phyloP scores from a whole-genome alignment of 177 flowering plant genomes.

The Telopea speciosissima region DNA sequence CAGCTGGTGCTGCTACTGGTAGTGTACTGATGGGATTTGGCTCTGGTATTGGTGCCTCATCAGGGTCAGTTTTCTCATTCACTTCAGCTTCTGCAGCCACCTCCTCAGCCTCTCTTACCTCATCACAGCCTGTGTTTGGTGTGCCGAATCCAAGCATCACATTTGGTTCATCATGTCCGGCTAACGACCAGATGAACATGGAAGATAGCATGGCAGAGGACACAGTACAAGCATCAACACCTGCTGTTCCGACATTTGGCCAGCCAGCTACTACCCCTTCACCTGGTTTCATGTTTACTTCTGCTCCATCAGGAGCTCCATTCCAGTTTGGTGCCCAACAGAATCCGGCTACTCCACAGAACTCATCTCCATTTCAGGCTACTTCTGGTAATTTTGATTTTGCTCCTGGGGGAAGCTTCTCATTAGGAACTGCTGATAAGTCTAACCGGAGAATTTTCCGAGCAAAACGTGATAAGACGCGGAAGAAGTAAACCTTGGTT shows the following conservation, averaged over 20 bases:
- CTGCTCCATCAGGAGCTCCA: constrained; percentile 21
- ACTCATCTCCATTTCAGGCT: constrained; percentile 49
- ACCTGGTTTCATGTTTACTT: constrained; percentile 26
- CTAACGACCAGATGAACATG: constrained; percentile 64
- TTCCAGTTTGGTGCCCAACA: constrained; percentile 60
- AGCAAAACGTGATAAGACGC: constrained; percentile 14
- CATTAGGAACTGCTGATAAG: constrained; percentile 30
- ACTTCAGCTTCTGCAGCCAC: constrained; percentile 34
- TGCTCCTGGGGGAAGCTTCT: constrained; percentile 27
- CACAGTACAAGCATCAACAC: constrained; percentile 41
- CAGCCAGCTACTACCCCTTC: constrained; percentile 21
- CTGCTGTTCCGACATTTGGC: constrained; percentile 22
- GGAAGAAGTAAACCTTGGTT: constrained; percentile 19
- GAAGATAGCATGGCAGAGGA: constrained; percentile 98
- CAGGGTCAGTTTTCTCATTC: constrained; percentile 42
- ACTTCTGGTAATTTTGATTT: constrained; percentile 42
- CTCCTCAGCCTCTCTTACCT: constrained; percentile 20
- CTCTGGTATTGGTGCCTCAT: constrained; percentile 27
- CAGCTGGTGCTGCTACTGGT: constrained; percentile 21
- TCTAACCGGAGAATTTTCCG: constrained; percentile 20
- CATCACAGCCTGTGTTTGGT: constrained; percentile 38
- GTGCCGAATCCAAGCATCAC: constrained; percentile 17
- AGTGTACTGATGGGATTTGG: constrained; percentile 32
- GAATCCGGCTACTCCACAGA: constrained; percentile 26
- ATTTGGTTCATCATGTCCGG: constrained; percentile 35